phyloP scores from a whole-genome alignment of 768 basidiomycete genomes.

The Phlegmacium glaucopus region DNA sequence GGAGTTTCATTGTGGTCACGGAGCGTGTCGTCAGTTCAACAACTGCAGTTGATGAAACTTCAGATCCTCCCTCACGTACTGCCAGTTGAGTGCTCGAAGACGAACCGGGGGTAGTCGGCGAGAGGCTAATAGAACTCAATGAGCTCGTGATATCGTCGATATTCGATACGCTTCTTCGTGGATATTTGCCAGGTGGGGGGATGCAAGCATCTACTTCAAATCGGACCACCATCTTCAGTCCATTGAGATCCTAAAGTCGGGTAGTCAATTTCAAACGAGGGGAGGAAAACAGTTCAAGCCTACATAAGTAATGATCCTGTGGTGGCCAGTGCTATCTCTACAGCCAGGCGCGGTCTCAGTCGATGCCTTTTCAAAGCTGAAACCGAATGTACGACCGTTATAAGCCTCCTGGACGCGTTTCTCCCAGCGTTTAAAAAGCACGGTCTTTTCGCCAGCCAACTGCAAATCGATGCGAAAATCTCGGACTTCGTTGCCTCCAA shows the following conservation, averaged over 20 bases:
- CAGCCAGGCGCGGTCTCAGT: constrained; percentile 49
- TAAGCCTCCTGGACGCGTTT: constrained; percentile 30
- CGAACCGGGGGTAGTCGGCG: constrained; percentile 13
- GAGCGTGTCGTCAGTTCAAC: constrained; percentile 47
- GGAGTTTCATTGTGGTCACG: constrained; percentile 17
- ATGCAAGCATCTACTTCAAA: constrained; percentile 55
- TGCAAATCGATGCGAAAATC: constrained; percentile 73
- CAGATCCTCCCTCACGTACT: constrained; percentile 28
- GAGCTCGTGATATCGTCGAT: constrained; percentile 35
- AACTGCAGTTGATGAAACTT: constrained; percentile 40
- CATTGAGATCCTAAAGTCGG: constrained; percentile 49
- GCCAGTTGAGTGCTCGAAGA: constrained; percentile 17
- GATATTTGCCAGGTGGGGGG: constrained; percentile 21
- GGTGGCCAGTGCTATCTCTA: constrained; percentile 50
- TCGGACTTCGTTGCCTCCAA: constrained; percentile 29
- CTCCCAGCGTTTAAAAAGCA: constrained; percentile 63
- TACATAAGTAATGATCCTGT: constrained; percentile 63
- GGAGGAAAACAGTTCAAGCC: constrained; percentile 17
- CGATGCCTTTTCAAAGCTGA: constrained; percentile 57
- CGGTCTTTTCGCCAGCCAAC: constrained; percentile 52
- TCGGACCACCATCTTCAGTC: constrained; percentile 54
- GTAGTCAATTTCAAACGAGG: neutral
- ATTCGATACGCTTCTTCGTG: constrained; percentile 21
- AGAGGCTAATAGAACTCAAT: constrained; percentile 29
- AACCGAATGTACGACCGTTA: constrained; percentile 46